phyloP scores from a whole-genome alignment of 129 eudicot species.

The Artemisia argyi region DNA sequence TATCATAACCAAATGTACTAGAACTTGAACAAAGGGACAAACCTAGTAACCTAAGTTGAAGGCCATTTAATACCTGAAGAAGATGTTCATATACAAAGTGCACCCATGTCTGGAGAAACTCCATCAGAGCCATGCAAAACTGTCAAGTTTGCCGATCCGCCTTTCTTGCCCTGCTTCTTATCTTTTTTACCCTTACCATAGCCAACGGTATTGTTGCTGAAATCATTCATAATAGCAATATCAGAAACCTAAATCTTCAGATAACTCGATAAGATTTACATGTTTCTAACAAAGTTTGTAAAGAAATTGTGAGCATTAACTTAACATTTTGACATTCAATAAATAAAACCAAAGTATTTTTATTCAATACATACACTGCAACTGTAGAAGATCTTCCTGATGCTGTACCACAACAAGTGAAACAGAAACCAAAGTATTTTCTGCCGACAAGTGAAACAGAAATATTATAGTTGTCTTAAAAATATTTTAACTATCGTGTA shows the following conservation, averaged over 20 bases:
- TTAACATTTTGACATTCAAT: neutral
- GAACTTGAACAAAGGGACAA: slow-evolving; percentile 7
- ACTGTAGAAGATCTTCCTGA: slow-evolving; percentile 59
- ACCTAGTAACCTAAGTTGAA: neutral
- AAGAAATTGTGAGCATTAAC: neutral
- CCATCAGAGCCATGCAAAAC: slow-evolving; percentile 47
- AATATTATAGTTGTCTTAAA: neutral
- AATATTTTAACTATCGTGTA: neutral
- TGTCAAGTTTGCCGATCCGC: slow-evolving; percentile 22
- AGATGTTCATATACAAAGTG: slow-evolving; percentile 67
- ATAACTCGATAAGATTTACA: neutral
- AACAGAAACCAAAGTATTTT: too few relatives aligned
- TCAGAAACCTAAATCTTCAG: slow-evolving; percentile 9
- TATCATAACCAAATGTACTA: neutral
- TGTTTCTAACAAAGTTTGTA: neutral
- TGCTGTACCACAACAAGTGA: slow-evolving; percentile 88
- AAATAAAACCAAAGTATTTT: neutral
- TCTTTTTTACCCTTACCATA: slow-evolving; percentile 62
- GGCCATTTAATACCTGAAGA: slow-evolving; percentile 27
- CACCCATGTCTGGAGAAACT: slow-evolving; percentile 73
- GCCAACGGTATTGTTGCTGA: slow-evolving; percentile 45
- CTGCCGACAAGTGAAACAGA: slow-evolving; percentile 36
- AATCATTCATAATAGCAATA: slow-evolving; percentile 11
- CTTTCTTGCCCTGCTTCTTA: slow-evolving; percentile 65
- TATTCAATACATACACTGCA: slow-evolving; percentile 51